Conservation (phyloP, 2,329 filamentous ascomycete genomes). For the Colletotrichum simmondsii region DNA sequence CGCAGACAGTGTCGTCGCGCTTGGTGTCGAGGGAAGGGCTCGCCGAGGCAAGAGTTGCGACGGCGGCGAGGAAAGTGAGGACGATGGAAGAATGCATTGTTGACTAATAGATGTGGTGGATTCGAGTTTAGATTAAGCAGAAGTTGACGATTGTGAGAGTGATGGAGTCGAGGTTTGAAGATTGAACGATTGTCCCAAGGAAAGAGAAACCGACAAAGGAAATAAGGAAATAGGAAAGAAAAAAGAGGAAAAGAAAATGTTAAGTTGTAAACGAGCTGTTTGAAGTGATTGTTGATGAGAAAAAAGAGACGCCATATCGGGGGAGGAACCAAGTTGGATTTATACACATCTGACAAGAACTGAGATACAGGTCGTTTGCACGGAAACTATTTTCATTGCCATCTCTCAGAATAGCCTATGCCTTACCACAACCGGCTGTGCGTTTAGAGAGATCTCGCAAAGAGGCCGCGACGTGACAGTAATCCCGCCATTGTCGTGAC, state of each 20-base stretch:
- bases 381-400: not conserved
- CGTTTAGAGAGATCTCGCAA: not conserved
- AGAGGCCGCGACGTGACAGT: not conserved
- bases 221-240: conserved; percentile 23
- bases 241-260: not conserved
- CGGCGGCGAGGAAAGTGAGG: conserved; percentile 12
- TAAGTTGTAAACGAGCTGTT: not conserved
- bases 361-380: not conserved
- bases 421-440: not conserved
- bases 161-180: not conserved
- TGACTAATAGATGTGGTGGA: not conserved
- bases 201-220: conserved; percentile 28
- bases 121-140: not conserved
- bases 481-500: not conserved
- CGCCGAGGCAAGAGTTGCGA: conserved; percentile 6
- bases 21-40: not conserved
- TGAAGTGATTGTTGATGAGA: conserved; percentile 12
- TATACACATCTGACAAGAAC: not conserved
- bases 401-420: not conserved
- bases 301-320: not conserved
- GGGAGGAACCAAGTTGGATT: not conserved
- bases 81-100: conserved; percentile 29
- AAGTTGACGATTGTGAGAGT: not conserved
- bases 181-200: conserved; percentile 1
- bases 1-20: conserved; percentile 10